Evolutionary conservation across 352 stramenopile species (phyloP).

Genomic region (Globisporangium ultimum): DNA sequence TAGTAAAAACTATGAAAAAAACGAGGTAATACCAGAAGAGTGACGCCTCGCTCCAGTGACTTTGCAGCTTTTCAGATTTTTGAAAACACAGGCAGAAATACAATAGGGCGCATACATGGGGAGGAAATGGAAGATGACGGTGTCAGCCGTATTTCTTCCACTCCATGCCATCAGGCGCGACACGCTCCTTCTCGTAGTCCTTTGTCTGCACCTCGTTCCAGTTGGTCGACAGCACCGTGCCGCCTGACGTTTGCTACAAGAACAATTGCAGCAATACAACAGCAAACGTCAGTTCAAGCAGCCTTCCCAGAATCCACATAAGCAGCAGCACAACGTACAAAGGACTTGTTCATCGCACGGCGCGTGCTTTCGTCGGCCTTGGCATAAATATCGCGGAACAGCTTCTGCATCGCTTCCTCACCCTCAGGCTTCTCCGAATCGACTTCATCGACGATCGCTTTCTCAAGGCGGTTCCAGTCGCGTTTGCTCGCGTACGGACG

Average conservation of each 20-base stretch:
- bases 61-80: no score
- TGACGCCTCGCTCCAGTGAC: no score
- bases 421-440: constrained; percentile 88
- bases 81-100: no score
- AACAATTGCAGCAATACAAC: neutral
- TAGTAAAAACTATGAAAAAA: no score
- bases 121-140: neutral
- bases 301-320: neutral
- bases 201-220: constrained; percentile 89
- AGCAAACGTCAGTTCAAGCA: neutral
- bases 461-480: constrained; percentile 89
- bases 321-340: constrained; percentile 42
- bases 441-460: constrained; percentile 72
- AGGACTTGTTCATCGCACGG: constrained; percentile 93
- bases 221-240: constrained; percentile 90
- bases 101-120: no score
- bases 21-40: no score
- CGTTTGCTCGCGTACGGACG: constrained; percentile 79
- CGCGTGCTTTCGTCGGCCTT: constrained; percentile 90
- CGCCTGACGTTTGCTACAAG: constrained; percentile 88
- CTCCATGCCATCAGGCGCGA: constrained; percentile 86
- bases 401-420: constrained; percentile 89
- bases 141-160: constrained; percentile 85
- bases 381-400: constrained; percentile 92
- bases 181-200: constrained; percentile 88